Base-by-base conservation (phyloP, 2,329 filamentous ascomycete species). In the Tolypocladium album region DNA sequence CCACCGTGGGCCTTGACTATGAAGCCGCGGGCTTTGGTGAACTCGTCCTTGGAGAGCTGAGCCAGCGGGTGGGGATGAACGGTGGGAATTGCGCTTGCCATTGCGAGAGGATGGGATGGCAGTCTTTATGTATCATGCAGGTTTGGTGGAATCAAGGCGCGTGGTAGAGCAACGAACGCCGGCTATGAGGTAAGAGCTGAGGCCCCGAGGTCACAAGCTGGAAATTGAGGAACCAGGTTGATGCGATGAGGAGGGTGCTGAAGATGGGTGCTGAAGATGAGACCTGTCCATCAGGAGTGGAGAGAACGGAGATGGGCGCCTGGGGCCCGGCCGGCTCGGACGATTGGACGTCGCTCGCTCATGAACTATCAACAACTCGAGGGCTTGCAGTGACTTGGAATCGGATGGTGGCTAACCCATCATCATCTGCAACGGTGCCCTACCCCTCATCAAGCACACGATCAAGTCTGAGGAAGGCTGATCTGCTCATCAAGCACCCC, bases 11-110 rank as follows among this genome's bases (percentile, higher is more conserved):
- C 60, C 42, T 74, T 72, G 43, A 81, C 65, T 40, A 82, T 69
- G 63, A 69, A 61, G 58, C 82, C 77, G 20, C 80, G 75, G 52
- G 81, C 80, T 20, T 64, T 66, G 59, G 71, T 68, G 47, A 81
- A 80, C 70, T 85, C 82, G n/a, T 76, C 74, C 34, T 74, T 64
- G 20, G 72, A 77, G 55, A 85, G 75, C 52, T 76, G 78, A 40
- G 78, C 74, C 50, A 85, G 75, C 20, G 82, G 82, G 61, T 76
- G 74, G n/a, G 66, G 65, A 9, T 22, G 55, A 20, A 53, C 9
- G 31, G 31, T 36, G 31, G 50, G 22, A 20, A 6, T 53, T n/a
- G 17, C 31, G 50, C 20, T 4, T 13, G 27, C 31, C 50, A 53
- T 53, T 22, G 50, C 5, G 27, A 31, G 50, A 7, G 31, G 36